Evolutionary conservation across 2,329 filamentous ascomycete genomes (phyloP).

Genomic region (Aspergillus chevalieri): DNA sequence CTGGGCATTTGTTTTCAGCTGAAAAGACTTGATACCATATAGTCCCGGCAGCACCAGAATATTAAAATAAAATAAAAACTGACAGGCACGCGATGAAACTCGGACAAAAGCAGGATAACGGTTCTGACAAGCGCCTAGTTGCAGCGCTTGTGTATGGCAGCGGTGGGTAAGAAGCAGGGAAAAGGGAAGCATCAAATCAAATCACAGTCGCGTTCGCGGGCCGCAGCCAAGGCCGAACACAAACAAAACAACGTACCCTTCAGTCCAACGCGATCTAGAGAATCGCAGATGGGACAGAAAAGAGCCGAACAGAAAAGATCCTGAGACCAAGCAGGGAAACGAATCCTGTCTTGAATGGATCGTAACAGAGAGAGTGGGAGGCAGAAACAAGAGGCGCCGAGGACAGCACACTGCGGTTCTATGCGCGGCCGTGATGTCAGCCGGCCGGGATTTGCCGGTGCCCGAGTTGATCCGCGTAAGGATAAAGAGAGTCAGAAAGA

Average conservation of each 20-base stretch:
- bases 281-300: too few species aligned
- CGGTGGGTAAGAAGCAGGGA: background rate
- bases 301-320: too few species aligned
- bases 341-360: too few species aligned
- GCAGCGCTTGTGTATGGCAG: background rate
- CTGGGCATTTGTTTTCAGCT: slow-evolving; percentile 9
- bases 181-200: background rate
- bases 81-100: too few species aligned
- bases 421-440: slow-evolving; percentile 11
- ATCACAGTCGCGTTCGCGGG: slow-evolving; percentile 14
- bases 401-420: slow-evolving; percentile 8
- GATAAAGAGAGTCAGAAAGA: background rate
- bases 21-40: background rate
- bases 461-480: slow-evolving; percentile 15
- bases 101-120: too few species aligned
- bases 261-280: too few species aligned
- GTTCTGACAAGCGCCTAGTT: too few species aligned
- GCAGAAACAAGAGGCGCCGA: background rate
- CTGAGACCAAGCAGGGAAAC: too few species aligned
- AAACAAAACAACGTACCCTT: slow-evolving; percentile 3
- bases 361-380: too few species aligned
- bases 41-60: background rate
- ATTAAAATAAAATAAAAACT: background rate
- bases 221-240: slow-evolving; percentile 9
- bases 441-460: slow-evolving; percentile 17